Evolutionary conservation across 208 protist genomes (phyloP), one percentile per base, ranked within the genome.

Genomic region (Trichomonas gallinae): DNA sequence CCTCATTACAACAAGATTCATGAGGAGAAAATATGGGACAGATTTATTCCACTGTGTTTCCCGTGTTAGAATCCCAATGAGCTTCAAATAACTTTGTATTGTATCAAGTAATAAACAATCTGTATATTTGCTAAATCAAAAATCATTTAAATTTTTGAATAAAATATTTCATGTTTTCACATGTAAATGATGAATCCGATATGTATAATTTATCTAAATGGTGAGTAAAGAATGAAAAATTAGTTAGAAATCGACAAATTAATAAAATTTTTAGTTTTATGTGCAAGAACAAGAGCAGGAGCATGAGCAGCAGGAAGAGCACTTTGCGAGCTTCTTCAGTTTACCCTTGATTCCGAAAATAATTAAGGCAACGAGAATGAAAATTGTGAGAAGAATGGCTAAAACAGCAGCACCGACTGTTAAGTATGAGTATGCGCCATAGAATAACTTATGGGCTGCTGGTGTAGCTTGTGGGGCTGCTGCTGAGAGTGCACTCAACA

Each of bases 11-110:
- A 93, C 87, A 9, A 48, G 36, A 93, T 93, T 93, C 44, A 93
- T 93, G 87, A 48, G 44, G 38, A 48, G 87, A 26, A 93, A 93
- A 51, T 93, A 93, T 17, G 87, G 87, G 21, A 48, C 87, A 51
- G 87, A 93, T 51, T 93, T 93, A 38, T 93, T 93, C 87, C n/a
- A 38, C n/a, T 23, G 44, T 17, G 87, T 93, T 93, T 42, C 87
- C 38, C 44, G 45, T 51, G 87, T 93, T 38, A 17, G 46, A 10
- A 38, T 93, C 15, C 44, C 87, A 93, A 10, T 13, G 11, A 89
- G 23, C 40, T 89, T 89, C 38, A 89, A 89, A 21, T 89, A 89
- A 89, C 42, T 85, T 23, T 36, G 31, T 36, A 36, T 82, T 82
- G 26, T 36, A 23, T 82, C 15, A 82, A 82, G 31, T 8, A 82